Evolutionary conservation across 2,329 filamentous ascomycete genomes (phyloP).

Genomic region (Nothopassalora personata): DNA sequence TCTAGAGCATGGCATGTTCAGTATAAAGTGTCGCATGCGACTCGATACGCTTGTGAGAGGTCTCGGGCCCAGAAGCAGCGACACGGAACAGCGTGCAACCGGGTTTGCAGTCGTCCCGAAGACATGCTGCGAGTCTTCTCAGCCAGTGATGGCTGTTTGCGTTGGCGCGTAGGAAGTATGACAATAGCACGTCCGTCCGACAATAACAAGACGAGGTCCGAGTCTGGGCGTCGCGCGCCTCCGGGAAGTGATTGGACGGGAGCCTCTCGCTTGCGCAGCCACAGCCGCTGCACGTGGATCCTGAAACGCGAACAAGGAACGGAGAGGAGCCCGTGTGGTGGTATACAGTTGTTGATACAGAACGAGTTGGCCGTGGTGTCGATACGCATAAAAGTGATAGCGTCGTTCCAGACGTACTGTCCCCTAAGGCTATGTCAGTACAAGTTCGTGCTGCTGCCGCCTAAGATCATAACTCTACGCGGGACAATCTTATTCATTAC

Average conservation of each 20-base stretch:
- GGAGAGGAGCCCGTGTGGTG: neutral
- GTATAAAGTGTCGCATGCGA: slow-evolving; percentile 14
- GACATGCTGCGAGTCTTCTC: slow-evolving; percentile 1
- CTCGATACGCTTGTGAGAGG: slow-evolving; percentile 20
- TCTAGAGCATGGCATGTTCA: slow-evolving; percentile 11
- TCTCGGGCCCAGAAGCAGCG: slow-evolving; percentile 10
- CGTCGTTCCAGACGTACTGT: neutral
- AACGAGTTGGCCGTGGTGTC: neutral
- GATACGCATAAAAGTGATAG: neutral
- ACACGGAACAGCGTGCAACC: slow-evolving; percentile 8
- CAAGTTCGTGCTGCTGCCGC: neutral
- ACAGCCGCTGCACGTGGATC: neutral
- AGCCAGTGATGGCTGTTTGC: slow-evolving; percentile 13
- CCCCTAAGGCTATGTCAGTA: neutral
- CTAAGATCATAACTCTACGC: neutral
- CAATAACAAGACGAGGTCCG: slow-evolving; percentile 11
- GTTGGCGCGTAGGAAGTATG: slow-evolving; percentile 17
- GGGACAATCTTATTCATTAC: neutral
- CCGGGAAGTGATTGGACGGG: neutral
- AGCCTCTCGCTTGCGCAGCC: neutral
- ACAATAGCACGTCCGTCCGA: slow-evolving; percentile 9
- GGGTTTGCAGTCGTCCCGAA: slow-evolving; percentile 1
- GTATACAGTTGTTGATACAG: neutral
- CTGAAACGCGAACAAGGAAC: neutral
- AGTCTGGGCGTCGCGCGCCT: neutral